Evolutionary conservation across 768 basidiomycete genomes (phyloP).

Genomic region (Pleurotus tuber-regium): DNA sequence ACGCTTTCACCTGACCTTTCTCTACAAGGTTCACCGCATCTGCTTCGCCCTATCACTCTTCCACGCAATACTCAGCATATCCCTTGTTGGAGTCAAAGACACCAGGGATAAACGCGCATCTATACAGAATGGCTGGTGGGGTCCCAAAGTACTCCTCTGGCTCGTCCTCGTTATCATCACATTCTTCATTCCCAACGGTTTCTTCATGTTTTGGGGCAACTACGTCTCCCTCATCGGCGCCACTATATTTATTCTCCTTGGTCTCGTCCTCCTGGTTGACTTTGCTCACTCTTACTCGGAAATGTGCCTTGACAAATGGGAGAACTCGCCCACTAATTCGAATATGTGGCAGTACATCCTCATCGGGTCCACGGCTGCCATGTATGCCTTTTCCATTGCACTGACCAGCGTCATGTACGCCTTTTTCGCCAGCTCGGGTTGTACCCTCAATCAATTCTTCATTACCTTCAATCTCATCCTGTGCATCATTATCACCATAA

Average conservation of each 20-base stretch:
- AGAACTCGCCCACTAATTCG: constrained; percentile 65
- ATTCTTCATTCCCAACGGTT: constrained; percentile 95
- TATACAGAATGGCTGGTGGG: constrained; percentile 99
- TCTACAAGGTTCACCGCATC: constrained; percentile 95
- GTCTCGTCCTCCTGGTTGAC: constrained; percentile 95
- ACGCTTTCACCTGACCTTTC: too few species aligned
- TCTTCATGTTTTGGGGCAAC: constrained; percentile 99
- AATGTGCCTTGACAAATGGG: constrained; percentile 95
- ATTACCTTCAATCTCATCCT: constrained; percentile 91
- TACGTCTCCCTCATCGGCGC: constrained; percentile 91
- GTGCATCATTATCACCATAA: constrained; percentile 72
- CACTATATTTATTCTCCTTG: constrained; percentile 93
- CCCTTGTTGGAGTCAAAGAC: constrained; percentile 84
- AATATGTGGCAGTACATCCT: constrained; percentile 96
- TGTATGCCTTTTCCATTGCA: constrained; percentile 83
- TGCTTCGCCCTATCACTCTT: constrained; percentile 93
- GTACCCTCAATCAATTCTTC: constrained; percentile 94
- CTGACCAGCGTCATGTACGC: constrained; percentile 87
- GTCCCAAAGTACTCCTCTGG: constrained; percentile 92
- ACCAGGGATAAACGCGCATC: constrained; percentile 92
- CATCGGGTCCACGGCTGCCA: constrained; percentile 85
- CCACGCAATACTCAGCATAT: constrained; percentile 76
- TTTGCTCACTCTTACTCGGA: constrained; percentile 99
- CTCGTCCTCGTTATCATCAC: constrained; percentile 73
- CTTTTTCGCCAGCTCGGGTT: constrained; percentile 86